Evolutionary conservation across 306 rosid species (phyloP).

Genomic region (Vigna radiata): DNA sequence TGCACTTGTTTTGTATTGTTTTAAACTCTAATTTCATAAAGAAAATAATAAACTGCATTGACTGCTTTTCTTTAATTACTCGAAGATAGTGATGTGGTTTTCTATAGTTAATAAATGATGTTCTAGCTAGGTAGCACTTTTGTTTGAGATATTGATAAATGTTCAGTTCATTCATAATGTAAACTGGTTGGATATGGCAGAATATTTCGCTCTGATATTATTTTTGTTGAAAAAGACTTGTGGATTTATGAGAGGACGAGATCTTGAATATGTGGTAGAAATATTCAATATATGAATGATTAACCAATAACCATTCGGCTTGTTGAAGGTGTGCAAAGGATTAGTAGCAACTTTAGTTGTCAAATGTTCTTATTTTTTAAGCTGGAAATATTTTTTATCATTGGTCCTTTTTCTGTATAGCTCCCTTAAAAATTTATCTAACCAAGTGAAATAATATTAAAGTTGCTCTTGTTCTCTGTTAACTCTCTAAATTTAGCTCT

Average conservation of each 20-base stretch:
- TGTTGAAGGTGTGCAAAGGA: not conserved
- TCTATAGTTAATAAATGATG: not conserved
- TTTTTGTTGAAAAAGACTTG: constrained; percentile 87
- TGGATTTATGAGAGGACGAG: constrained; percentile 77
- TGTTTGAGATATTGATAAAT: not conserved
- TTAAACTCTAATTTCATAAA: no score
- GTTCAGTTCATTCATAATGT: constrained; percentile 37
- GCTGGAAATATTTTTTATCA: not conserved
- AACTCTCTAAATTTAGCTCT: no score
- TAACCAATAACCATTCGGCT: not conserved
- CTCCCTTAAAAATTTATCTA: not conserved
- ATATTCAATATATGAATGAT: not conserved
- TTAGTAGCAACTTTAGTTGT: not conserved
- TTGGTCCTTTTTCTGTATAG: constrained; percentile 18
- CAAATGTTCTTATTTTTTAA: not conserved
- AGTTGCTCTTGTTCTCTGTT: not conserved
- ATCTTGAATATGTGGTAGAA: constrained; percentile 41
- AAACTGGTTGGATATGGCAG: constrained; percentile 61
- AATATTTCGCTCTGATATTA: constrained; percentile 71
- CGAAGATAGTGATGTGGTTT: not conserved
- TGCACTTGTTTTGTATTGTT: no score
- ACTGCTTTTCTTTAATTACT: no score
- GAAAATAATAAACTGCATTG: no score
- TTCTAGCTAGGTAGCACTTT: not conserved
- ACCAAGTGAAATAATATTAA: not conserved